Conservation (phyloP, 495 filamentous ascomycete species). For the Alectoria sarmentosa region DNA sequence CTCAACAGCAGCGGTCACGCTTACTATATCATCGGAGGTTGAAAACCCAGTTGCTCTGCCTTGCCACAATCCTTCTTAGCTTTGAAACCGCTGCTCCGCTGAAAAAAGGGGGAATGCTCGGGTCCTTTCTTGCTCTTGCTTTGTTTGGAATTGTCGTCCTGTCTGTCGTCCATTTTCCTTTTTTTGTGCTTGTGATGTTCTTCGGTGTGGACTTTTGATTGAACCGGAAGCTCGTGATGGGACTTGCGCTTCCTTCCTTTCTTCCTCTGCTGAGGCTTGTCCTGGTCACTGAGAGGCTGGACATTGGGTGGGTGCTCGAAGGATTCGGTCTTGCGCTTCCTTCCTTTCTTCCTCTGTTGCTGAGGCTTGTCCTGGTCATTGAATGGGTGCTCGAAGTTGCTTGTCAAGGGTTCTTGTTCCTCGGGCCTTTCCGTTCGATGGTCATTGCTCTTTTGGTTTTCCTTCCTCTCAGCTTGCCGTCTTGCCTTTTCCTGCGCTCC, state of each 20-base stretch:
- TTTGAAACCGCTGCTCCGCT: background rate
- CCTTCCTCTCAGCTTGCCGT: background rate
- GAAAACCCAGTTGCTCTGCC: conserved; percentile 18
- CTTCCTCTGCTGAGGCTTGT: background rate
- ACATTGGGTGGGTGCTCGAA: no score
- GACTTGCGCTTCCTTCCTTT: background rate
- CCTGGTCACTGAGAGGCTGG: background rate
- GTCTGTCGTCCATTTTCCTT: background rate
- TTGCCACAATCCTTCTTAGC: conserved; percentile 1
- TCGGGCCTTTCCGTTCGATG: no score
- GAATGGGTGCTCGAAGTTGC: background rate
- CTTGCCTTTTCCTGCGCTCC: background rate
- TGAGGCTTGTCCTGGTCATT: no score
- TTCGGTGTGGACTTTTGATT: background rate
- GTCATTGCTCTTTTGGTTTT: background rate
- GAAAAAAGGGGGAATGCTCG: background rate
- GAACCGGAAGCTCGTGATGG: background rate
- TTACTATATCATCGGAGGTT: conserved; percentile 27
- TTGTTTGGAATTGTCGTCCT: background rate
- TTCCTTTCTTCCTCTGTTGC: no score
- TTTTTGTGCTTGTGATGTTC: background rate
- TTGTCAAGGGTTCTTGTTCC: background rate
- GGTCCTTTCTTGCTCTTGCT: background rate
- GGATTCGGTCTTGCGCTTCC: no score
- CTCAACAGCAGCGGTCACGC: conserved; percentile 29